Conservation (phyloP, 345 rosid species). For the Moringa oleifera region DNA sequence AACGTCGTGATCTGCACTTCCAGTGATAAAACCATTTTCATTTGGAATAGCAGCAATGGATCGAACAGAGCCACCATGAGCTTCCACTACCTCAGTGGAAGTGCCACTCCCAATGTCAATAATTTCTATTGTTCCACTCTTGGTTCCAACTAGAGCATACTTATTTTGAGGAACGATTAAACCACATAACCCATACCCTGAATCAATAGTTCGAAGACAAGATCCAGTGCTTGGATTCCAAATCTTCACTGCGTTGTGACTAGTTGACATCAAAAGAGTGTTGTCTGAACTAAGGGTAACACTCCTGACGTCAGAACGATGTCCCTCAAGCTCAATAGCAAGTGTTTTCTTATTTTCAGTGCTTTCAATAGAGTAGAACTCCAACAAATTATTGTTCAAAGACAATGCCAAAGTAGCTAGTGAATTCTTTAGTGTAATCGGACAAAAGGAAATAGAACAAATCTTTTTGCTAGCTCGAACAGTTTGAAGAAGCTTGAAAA, state of each 20-base stretch:
- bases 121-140: conserved; percentile 72
- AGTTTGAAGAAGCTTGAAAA: conserved; percentile 76
- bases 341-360: conserved; percentile 40
- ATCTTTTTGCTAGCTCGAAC: conserved; percentile 78
- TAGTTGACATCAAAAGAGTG: conserved; percentile 86
- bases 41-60: conserved; percentile 74
- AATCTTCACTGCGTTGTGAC: conserved; percentile 83
- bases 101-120: conserved; percentile 86
- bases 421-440: conserved; percentile 47
- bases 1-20: conserved; percentile 90
- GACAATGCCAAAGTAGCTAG: conserved; percentile 77
- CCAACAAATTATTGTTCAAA: conserved; percentile 79
- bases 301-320: conserved; percentile 92
- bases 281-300: conserved; percentile 84
- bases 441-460: conserved; percentile 77
- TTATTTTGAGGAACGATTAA: conserved; percentile 73
- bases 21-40: conserved; percentile 80
- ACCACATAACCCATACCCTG: conserved; percentile 94
- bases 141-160: conserved; percentile 93
- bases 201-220: conserved; percentile 83
- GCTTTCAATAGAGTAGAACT: conserved; percentile 68
- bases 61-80: conserved; percentile 82
- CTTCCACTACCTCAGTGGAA: conserved; percentile 62
- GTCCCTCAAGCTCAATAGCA: conserved; percentile 86
- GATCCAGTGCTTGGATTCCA: conserved; percentile 98